These are phyloP conservation scores for Otatea glauca DNA, from an alignment of 176 grass and related monocot genomes.

Conservation along the genomic window DNA sequence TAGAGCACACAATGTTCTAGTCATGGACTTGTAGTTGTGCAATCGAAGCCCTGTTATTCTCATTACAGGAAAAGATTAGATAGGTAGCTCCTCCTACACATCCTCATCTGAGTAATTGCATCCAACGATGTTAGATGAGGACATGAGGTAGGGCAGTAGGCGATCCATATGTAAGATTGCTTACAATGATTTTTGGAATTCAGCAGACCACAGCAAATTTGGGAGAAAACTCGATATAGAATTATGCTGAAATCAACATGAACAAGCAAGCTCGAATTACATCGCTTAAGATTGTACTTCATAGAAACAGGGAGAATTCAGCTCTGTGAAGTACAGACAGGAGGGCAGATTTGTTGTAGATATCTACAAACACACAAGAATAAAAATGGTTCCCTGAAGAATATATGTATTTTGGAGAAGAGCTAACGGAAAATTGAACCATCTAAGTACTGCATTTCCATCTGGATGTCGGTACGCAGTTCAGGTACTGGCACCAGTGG, in stretches of 20 bases:
- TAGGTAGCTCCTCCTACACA: neutral
- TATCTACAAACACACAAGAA: slow-evolving; percentile 29
- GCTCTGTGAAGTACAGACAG: neutral
- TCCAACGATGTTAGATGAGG: neutral
- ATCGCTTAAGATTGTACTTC: neutral
- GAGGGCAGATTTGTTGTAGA: neutral
- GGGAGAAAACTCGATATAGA: neutral
- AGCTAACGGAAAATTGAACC: neutral
- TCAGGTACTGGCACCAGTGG: slow-evolving; percentile 90
- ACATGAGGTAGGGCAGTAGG: neutral
- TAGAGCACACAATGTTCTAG: neutral
- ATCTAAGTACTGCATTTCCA: slow-evolving; percentile 75
- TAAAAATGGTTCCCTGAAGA: neutral
- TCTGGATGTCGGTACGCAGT: slow-evolving; percentile 84
- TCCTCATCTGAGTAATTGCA: neutral
- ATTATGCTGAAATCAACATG: neutral
- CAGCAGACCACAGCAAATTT: neutral
- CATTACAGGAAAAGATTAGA: neutral
- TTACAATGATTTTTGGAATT: neutral
- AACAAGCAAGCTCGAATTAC: slow-evolving; percentile 23
- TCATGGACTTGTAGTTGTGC: neutral
- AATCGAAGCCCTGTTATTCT: neutral
- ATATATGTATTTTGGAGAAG: slow-evolving; percentile 11
- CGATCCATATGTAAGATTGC: neutral
- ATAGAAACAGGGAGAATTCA: neutral